phyloP scores from a whole-genome alignment of 441 rosid genomes.

The Kokia cookei region DNA sequence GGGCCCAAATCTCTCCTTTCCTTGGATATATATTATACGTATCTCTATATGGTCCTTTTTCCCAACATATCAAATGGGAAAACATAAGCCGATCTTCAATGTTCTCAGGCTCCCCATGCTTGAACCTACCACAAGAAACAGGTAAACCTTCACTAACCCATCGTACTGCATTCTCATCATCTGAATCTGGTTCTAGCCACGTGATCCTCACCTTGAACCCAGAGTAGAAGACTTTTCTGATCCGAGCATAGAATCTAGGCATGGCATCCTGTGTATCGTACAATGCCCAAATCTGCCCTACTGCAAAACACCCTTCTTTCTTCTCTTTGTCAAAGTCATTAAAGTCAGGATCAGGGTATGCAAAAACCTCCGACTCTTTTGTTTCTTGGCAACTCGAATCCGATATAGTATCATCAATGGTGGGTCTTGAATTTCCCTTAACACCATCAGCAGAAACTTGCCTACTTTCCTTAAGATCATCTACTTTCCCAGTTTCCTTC shows the following conservation, averaged over 20 bases:
- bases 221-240: conserved; percentile 34
- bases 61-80: conserved; percentile 47
- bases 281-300: conserved; percentile 56
- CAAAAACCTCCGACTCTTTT: conserved; percentile 27
- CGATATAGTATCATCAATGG: conserved; percentile 17
- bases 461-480: conserved; percentile 16
- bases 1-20: conserved; percentile 81
- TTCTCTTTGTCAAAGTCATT: conserved; percentile 42
- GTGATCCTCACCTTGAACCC: conserved; percentile 43
- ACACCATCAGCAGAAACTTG: conserved; percentile 2
- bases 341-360: conserved; percentile 56
- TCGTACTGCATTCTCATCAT: conserved; percentile 30
- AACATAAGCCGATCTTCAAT: conserved; percentile 43
- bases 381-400: conserved; percentile 20
- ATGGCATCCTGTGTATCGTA: conserved; percentile 51
- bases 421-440: conserved; percentile 9
- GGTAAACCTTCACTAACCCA: conserved; percentile 45
- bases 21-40: conserved; percentile 51
- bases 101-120: conserved; percentile 28
- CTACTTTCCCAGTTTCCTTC: conserved; percentile 20
- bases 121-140: conserved; percentile 56
- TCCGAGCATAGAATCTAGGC: conserved; percentile 70
- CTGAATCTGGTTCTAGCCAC: conserved; percentile 61
- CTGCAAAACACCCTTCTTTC: conserved; percentile 32
- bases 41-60: conserved; percentile 11